Evolutionary conservation across 2,329 filamentous ascomycete genomes (phyloP).

Genomic region (Domatiomyces catenatus): DNA sequence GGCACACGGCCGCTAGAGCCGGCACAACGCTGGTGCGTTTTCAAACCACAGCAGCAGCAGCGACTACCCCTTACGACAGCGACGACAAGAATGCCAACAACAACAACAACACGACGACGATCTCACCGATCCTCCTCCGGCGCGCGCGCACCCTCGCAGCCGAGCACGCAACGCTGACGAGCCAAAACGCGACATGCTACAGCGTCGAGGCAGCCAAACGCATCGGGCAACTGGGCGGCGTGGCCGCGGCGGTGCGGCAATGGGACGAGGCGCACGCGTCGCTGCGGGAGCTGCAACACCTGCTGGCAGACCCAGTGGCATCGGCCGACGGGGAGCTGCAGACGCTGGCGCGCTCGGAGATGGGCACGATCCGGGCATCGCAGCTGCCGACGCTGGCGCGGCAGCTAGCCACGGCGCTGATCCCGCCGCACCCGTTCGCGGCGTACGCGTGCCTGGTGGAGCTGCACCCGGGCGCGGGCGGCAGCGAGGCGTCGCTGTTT

Average conservation of each 20-base stretch:
- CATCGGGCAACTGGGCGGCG: slow-evolving; percentile 37
- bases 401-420: slow-evolving; percentile 59
- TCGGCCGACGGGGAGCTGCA: slow-evolving; percentile 44
- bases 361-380: slow-evolving; percentile 47
- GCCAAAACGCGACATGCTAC: slow-evolving; percentile 39
- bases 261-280: slow-evolving; percentile 45
- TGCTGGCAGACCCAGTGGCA: slow-evolving; percentile 49
- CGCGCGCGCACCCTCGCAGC: slow-evolving; percentile 39
- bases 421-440: slow-evolving; percentile 80
- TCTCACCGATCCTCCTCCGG: slow-evolving; percentile 37
- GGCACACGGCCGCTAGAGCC: slow-evolving; percentile 1
- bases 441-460: slow-evolving; percentile 81
- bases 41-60: not conserved
- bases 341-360: slow-evolving; percentile 50
- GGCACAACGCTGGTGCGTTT: not conserved
- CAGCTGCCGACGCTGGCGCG: slow-evolving; percentile 46
- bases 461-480: slow-evolving; percentile 80
- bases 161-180: slow-evolving; percentile 40
- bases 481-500: slow-evolving; percentile 81
- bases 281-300: slow-evolving; percentile 53
- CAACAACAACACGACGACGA: slow-evolving; percentile 2
- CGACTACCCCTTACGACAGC: not conserved
- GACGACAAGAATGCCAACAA: slow-evolving; percentile 1
- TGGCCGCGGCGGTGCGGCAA: slow-evolving; percentile 38
- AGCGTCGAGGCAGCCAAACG: slow-evolving; percentile 42